A percentile compares a stretch with the other conserved stretches of the same genome.
Conservation (phyloP, 2,329 filamentous ascomycete species). For the Xylariaceae sp. region DNA sequence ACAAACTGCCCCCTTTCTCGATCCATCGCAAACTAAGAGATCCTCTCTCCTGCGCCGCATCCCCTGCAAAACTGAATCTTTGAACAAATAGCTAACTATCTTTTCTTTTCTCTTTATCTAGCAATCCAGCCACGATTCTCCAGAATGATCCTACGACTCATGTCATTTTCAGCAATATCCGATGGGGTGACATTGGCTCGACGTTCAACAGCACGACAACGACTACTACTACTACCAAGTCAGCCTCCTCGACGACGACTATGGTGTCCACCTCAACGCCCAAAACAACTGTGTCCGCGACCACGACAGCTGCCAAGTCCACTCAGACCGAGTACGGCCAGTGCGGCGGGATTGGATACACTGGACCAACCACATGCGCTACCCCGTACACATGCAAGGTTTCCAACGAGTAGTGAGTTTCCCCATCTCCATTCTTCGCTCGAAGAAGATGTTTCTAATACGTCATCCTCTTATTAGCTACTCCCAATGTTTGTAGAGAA, state of each 20-base stretch:
- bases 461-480: not conserved
- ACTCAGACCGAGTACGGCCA: not conserved
- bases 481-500: not conserved
- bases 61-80: no score
- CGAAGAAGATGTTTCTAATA: not conserved
- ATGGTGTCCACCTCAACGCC: slow-evolving; percentile 1
- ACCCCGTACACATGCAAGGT: slow-evolving; percentile 9
- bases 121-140: slow-evolving; percentile 36
- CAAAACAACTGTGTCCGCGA: not conserved
- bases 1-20: no score
- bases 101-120: no score
- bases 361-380: slow-evolving; percentile 8
- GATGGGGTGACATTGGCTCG: slow-evolving; percentile 27
- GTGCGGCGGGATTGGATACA: slow-evolving; percentile 12
- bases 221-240: not conserved
- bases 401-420: slow-evolving; percentile 14
- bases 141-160: slow-evolving; percentile 19
- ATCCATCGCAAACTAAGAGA: no score
- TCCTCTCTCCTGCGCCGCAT: no score
- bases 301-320: slow-evolving; percentile 5
- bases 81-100: no score
- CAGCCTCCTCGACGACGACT: slow-evolving; percentile 1
- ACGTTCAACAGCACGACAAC: slow-evolving; percentile 7
- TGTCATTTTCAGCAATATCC: slow-evolving; percentile 27
- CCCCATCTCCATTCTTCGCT: not conserved